Evolutionary conservation across 345 rosid species (phyloP), one percentile per base, ranked within the genome.

Genomic region (Alliaria petiolata): DNA sequence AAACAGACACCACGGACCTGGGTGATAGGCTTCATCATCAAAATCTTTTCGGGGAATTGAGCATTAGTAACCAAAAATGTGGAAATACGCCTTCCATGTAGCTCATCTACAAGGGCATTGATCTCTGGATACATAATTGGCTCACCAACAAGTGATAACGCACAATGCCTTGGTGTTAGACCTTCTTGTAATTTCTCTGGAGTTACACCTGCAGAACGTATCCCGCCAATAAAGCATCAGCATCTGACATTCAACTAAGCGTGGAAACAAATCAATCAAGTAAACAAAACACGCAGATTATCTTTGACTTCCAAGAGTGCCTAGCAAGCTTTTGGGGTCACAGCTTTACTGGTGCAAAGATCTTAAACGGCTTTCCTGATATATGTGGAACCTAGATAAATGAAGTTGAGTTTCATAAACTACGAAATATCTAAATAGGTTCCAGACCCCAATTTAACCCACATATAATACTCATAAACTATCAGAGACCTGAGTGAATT

Each of bases 51-150:
- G 8, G 97, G 99, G 73, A 91, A 95, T 75, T 95, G 99, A 17
- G 96, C 97, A 95, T 95, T 95, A 51, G 96, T 95, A 40, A 95
- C 99, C 22, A 89, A 87, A 85, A 95, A 89, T 20, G 98, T 91
- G 46, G 98, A 91, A 71, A 95, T 95, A 52, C 81, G 85, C 76
- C 85, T 89, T 65, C 69, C 69, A 59, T 91, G 99, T 76, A 95
- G 86, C 79, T 95, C 99, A 81, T 91, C 89, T 62, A 95, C 91
- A 75, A 95, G 93, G 31, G 80, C 70, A 71, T 89, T 95, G 71
- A 91, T 95, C 80, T 89, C 95, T 5, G 97, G 98, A 78, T 91
- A 95, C 96, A 95, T 89, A 49, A 95, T 91, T 17, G 99, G 98
- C 79, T 95, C 98, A 62, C 99, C 98, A 81, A 89, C 99, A 73